Evolutionary conservation across 2,329 filamentous ascomycete species (phyloP).

Genomic region (Xylaria sp.): DNA sequence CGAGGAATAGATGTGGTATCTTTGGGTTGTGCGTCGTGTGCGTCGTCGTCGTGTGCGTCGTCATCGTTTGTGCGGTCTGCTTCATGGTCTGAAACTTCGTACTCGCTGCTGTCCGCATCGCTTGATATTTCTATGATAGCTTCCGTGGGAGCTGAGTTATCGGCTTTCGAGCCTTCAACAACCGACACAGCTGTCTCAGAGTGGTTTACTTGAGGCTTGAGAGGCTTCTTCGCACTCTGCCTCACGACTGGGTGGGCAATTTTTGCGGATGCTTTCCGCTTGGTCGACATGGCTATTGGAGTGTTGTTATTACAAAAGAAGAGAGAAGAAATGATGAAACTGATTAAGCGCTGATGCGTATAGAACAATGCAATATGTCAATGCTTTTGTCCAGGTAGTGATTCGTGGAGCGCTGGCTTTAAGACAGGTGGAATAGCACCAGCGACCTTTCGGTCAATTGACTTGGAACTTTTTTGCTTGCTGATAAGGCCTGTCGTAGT

Average conservation of each 20-base stretch:
- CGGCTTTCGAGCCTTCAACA: conserved; percentile 54
- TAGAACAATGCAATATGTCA: conserved; percentile 4
- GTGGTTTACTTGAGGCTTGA: conserved; percentile 67
- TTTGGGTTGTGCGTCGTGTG: conserved; percentile 11
- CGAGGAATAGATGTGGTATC: conserved; percentile 25
- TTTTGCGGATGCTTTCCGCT: conserved; percentile 68
- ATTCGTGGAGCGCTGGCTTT: conserved; percentile 9
- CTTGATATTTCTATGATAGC: conserved; percentile 69
- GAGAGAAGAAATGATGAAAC: background rate
- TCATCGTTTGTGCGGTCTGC: conserved; percentile 45
- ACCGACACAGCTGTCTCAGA: conserved; percentile 65
- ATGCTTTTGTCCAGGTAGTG: conserved; percentile 17
- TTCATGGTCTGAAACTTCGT: conserved; percentile 59
- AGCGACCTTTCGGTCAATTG: conserved; percentile 21
- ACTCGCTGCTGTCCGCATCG: conserved; percentile 61
- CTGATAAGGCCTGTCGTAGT: conserved; percentile 29
- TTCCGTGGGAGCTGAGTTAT: conserved; percentile 46
- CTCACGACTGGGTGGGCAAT: conserved; percentile 67
- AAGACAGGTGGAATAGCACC: conserved; percentile 18
- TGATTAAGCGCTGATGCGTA: background rate
- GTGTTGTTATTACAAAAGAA: conserved; percentile 8
- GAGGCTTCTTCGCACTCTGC: conserved; percentile 62
- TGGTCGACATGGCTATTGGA: conserved; percentile 63
- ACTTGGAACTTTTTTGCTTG: conserved; percentile 38
- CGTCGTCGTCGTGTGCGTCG: conserved; percentile 10